These are phyloP conservation scores for Nemania sp. DNA, from an alignment of 2,329 filamentous ascomycete species.

Conservation along the genomic window DNA sequence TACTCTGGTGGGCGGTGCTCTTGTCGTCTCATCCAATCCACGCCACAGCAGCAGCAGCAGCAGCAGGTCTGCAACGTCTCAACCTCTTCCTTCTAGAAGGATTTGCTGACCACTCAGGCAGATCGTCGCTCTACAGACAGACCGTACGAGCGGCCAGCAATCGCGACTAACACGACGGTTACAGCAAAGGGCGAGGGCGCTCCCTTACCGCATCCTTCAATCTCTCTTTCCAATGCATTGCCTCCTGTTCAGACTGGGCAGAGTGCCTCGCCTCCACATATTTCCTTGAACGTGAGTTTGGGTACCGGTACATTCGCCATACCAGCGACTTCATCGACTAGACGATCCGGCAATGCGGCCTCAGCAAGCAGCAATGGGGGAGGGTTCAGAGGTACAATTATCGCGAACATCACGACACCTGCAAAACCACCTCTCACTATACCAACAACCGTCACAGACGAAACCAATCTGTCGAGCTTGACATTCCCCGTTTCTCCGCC, in stretches of 20 bases:
- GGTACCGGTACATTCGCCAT: not conserved
- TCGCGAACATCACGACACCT: conserved; percentile 16
- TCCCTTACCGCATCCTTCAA: not conserved
- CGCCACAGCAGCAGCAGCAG: not conserved
- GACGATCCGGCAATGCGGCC: not conserved
- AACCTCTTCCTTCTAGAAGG: conserved; percentile 14
- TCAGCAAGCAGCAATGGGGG: not conserved
- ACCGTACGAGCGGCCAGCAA: conserved; percentile 9
- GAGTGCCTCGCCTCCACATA: not conserved
- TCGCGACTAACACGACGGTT: conserved; percentile 11
- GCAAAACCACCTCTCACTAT: conserved; percentile 13
- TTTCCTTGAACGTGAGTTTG: not conserved
- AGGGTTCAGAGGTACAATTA: conserved; percentile 9
- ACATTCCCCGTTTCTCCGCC: conserved; percentile 9
- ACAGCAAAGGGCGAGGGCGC: not conserved
- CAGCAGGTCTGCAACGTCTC: conserved; percentile 12
- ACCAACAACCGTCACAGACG: conserved; percentile 5
- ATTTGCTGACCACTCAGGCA: conserved; percentile 14
- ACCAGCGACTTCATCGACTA: not conserved
- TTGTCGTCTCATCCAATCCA: conserved; percentile 12
- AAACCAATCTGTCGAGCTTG: conserved; percentile 8
- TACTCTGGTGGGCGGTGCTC: conserved; percentile 21
- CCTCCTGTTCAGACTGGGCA: not conserved
- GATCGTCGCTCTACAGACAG: conserved; percentile 4
- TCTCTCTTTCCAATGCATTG: not conserved